Percentiles rank a stretch among this genome's conserved stretches.
These are phyloP conservation scores for Albatrellus ellisii DNA, from an alignment of 768 basidiomycete species.

Conservation along the genomic window DNA sequence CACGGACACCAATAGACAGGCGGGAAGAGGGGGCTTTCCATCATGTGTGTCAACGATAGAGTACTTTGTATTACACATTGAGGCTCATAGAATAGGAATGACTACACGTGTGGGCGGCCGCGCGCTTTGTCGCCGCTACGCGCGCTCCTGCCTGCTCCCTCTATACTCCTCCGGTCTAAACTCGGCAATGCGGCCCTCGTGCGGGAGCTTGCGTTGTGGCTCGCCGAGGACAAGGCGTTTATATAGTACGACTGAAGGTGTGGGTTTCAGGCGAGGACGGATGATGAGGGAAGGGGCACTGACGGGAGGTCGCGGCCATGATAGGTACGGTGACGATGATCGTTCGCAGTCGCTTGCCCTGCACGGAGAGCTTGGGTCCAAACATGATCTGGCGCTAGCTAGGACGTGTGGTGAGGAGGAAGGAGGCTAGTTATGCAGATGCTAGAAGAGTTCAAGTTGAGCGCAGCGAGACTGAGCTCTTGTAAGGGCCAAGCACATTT, in stretches of 20 bases:
- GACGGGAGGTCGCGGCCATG: conserved; percentile 51
- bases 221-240: conserved; percentile 46
- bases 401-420: too few species aligned
- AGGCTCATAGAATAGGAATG: neutral
- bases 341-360: conserved; percentile 32
- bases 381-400: too few species aligned
- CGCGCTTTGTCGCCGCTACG: neutral
- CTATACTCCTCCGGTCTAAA: conserved; percentile 8
- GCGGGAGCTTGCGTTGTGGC: conserved; percentile 28
- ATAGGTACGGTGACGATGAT: conserved; percentile 55
- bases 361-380: conserved; percentile 25
- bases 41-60: too few species aligned
- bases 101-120: conserved; percentile 4
- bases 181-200: conserved; percentile 9
- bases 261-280: conserved; percentile 1
- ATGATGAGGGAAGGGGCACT: conserved; percentile 16
- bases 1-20: too few species aligned
- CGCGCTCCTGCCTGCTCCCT: neutral
- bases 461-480: too few species aligned
- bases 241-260: conserved; percentile 46
- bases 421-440: too few species aligned
- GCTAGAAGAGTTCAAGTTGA: too few species aligned
- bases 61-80: too few species aligned
- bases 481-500: too few species aligned
- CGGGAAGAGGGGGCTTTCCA: too few species aligned